A percentile compares a stretch with the other conserved stretches of the same genome.
phyloP scores from a whole-genome alignment of 2,329 filamentous ascomycete genomes.

The Neonectria coccinea region DNA sequence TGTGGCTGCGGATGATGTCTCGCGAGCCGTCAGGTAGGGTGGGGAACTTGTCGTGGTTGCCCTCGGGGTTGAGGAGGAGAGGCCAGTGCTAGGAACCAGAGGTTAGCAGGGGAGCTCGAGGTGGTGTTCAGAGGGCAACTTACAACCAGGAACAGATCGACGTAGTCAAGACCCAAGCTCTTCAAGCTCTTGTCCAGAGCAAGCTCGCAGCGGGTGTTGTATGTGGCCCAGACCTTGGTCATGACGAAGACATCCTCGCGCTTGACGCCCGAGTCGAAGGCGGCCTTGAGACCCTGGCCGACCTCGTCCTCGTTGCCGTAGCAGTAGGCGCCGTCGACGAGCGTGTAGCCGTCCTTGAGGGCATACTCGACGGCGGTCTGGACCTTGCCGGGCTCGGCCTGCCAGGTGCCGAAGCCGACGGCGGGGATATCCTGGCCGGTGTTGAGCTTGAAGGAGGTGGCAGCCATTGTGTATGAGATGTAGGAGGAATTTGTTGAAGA shows the following conservation, averaged over 20 bases:
- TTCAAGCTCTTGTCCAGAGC: constrained; percentile 79
- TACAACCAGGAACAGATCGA: constrained; percentile 81
- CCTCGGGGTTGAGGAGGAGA: constrained; percentile 81
- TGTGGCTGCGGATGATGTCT: constrained; percentile 76
- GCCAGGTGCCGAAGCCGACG: constrained; percentile 75
- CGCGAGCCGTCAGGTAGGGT: constrained; percentile 78
- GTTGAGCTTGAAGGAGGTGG: constrained; percentile 72
- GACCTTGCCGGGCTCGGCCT: constrained; percentile 70
- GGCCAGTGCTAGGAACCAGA: constrained; percentile 75
- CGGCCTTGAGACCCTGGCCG: constrained; percentile 80
- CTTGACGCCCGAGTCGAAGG: constrained; percentile 76
- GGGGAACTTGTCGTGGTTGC: constrained; percentile 81
- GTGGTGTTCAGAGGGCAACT: constrained; percentile 34
- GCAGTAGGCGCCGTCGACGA: constrained; percentile 80
- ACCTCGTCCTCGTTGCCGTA: constrained; percentile 88
- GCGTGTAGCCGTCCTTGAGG: constrained; percentile 67
- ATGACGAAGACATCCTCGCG: constrained; percentile 86
- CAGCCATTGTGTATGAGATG: constrained; percentile 57
- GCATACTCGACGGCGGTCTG: constrained; percentile 69
- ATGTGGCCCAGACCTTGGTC: constrained; percentile 88
- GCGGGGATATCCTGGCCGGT: constrained; percentile 72
- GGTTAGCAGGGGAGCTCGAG: constrained; percentile 1
- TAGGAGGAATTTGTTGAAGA: not conserved
- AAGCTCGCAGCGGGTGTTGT: constrained; percentile 76
- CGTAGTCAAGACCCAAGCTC: constrained; percentile 80